A percentile compares a stretch with the other conserved stretches of the same genome.
Conservation (phyloP, 2,329 filamentous ascomycete genomes). For the Herpotrichia juniperi region DNA sequence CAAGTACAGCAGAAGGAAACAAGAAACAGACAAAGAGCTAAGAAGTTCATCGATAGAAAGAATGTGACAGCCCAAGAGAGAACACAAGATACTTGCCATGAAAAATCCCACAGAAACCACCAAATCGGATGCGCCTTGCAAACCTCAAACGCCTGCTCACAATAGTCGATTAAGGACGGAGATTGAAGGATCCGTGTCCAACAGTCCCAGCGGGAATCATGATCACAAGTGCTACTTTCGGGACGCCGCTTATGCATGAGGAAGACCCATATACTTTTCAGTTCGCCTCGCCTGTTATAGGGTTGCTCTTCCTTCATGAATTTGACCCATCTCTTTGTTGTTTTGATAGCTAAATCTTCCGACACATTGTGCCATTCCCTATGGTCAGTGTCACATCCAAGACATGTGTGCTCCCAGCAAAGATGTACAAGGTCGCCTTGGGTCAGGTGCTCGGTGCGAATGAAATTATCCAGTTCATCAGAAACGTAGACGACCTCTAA, state of each 20-base stretch:
- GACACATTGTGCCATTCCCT: conserved; percentile 11
- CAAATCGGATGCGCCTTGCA: neutral
- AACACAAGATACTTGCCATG: conserved; percentile 3
- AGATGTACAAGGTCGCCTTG: conserved; percentile 3
- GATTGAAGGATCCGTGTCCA: conserved; percentile 3
- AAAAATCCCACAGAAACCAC: neutral
- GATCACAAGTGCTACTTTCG: conserved; percentile 1
- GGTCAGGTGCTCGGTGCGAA: neutral
- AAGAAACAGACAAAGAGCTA: neutral
- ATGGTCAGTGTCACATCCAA: neutral
- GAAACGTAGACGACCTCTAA: conserved; percentile 2
- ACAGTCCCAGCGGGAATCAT: conserved; percentile 1
- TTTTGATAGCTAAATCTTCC: conserved; percentile 7
- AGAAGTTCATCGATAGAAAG: neutral
- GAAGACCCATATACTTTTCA: conserved; percentile 3
- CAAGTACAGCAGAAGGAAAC: no score
- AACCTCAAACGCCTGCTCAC: neutral
- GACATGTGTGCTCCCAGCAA: neutral
- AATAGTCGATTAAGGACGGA: neutral
- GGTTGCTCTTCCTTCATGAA: conserved; percentile 10
- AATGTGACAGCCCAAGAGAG: neutral
- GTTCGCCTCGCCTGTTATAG: conserved; percentile 4
- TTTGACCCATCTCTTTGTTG: conserved; percentile 7
- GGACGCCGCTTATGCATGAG: neutral
- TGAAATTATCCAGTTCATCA: neutral